Conservation (phyloP, 495 filamentous ascomycete species). For the Bacidia rubella region DNA sequence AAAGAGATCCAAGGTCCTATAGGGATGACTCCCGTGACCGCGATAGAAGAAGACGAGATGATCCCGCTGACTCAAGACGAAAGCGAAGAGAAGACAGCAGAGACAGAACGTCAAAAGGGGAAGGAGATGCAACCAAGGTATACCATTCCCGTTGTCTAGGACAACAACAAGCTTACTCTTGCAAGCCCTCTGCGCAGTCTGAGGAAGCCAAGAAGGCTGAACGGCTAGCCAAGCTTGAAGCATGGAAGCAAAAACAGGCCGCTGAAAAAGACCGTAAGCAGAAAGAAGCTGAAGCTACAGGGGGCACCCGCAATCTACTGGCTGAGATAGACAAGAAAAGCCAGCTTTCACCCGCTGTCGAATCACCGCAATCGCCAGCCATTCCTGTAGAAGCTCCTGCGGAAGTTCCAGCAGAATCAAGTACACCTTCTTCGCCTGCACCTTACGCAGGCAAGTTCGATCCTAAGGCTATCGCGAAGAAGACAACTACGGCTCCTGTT, state of each 20-base stretch:
- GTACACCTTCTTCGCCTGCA: constrained; percentile 31
- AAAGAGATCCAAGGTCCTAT: constrained; percentile 60
- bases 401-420: constrained; percentile 29
- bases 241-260: constrained; percentile 81
- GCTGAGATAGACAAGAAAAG: constrained; percentile 67
- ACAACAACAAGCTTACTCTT: neutral
- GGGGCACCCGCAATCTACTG: constrained; percentile 46
- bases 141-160: constrained; percentile 10
- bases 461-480: constrained; percentile 73
- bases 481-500: constrained; percentile 36
- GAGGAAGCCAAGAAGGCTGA: constrained; percentile 80
- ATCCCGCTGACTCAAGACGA: constrained; percentile 60
- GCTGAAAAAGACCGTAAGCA: constrained; percentile 68
- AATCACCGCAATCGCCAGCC: constrained; percentile 46
- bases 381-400: constrained; percentile 30
- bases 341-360: constrained; percentile 36
- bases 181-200: constrained; percentile 41
- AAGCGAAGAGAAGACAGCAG: constrained; percentile 55
- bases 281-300: constrained; percentile 46
- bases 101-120: constrained; percentile 35
- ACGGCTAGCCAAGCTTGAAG: constrained; percentile 68
- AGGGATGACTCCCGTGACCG: constrained; percentile 71
- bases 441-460: constrained; percentile 75
- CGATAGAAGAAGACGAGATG: constrained; percentile 53
- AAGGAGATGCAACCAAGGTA: constrained; percentile 42